These are phyloP conservation scores for Ophiostoma angusticollis DNA, from an alignment of 2,329 filamentous ascomycete species.

Conservation along the genomic window DNA sequence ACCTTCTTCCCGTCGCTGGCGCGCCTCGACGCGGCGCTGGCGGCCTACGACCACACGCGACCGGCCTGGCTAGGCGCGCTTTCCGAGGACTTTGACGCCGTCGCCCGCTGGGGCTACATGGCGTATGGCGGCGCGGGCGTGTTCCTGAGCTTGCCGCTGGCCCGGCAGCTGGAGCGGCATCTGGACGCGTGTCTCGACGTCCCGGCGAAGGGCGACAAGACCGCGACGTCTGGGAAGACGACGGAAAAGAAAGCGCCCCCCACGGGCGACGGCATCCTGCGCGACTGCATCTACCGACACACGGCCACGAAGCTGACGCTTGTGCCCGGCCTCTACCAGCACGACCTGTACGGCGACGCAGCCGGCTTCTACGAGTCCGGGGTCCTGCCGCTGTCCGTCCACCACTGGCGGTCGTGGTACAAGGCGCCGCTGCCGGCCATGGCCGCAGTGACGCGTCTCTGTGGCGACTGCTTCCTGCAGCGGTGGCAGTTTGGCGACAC, in stretches of 20 bases:
- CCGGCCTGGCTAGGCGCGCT: constrained; percentile 43
- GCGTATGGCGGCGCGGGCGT: constrained; percentile 49
- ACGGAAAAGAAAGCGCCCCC: neutral
- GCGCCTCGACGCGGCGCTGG: constrained; percentile 34
- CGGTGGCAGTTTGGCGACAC: constrained; percentile 38
- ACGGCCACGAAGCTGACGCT: constrained; percentile 41
- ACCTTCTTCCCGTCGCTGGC: constrained; percentile 48
- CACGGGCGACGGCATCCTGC: constrained; percentile 43
- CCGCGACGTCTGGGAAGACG: too few relatives aligned
- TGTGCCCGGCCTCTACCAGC: constrained; percentile 42
- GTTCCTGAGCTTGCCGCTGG: constrained; percentile 42
- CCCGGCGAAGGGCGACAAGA: too few relatives aligned
- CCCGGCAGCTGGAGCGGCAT: constrained; percentile 32
- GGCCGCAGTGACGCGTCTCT: constrained; percentile 35
- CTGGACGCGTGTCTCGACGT: constrained; percentile 40
- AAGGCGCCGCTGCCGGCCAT: constrained; percentile 35
- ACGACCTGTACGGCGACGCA: constrained; percentile 41
- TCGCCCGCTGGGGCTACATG: constrained; percentile 42
- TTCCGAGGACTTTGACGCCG: constrained; percentile 41
- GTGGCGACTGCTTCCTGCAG: constrained; percentile 46
- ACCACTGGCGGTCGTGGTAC: constrained; percentile 54
- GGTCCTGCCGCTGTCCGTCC: constrained; percentile 39
- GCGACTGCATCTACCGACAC: constrained; percentile 43
- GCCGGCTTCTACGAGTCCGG: constrained; percentile 50
- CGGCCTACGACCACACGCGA: constrained; percentile 32